Evolutionary conservation across 2,329 filamentous ascomycete genomes (phyloP).

Genomic region (Cladosporium halotolerans): DNA sequence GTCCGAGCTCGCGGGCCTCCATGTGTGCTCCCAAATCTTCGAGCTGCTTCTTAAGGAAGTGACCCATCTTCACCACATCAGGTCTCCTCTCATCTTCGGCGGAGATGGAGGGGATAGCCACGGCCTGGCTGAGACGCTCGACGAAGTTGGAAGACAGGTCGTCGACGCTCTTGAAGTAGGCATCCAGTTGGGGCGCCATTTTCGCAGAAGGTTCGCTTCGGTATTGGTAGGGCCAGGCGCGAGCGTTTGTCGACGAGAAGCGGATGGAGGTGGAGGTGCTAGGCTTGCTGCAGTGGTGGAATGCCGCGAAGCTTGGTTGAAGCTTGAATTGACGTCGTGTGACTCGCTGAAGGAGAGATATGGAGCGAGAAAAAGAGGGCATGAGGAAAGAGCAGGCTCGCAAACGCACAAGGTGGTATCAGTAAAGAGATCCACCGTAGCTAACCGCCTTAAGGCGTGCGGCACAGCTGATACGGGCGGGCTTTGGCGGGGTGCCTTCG

Average conservation of each 20-base stretch:
- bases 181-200: constrained; percentile 86
- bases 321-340: not conserved
- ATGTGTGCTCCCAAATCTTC: constrained; percentile 78
- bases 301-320: not conserved
- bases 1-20: constrained; percentile 78
- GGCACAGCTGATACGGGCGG: not conserved
- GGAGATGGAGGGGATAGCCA: constrained; percentile 93
- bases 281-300: not conserved
- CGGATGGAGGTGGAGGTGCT: not conserved
- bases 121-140: constrained; percentile 80
- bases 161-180: constrained; percentile 91
- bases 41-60: constrained; percentile 81
- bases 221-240: constrained; percentile 43
- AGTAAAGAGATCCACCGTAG: not conserved
- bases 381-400: not conserved
- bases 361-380: not conserved
- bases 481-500: too few relatives aligned
- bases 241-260: constrained; percentile 4
- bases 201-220: constrained; percentile 30
- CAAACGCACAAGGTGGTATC: not conserved
- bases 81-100: constrained; percentile 81
- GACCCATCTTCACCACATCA: constrained; percentile 93
- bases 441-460: not conserved
- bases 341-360: not conserved
- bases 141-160: constrained; percentile 73